These are phyloP conservation scores for Drechslerella stenobrocha DNA, from an alignment of 2,329 filamentous ascomycete species.

Conservation along the genomic window DNA sequence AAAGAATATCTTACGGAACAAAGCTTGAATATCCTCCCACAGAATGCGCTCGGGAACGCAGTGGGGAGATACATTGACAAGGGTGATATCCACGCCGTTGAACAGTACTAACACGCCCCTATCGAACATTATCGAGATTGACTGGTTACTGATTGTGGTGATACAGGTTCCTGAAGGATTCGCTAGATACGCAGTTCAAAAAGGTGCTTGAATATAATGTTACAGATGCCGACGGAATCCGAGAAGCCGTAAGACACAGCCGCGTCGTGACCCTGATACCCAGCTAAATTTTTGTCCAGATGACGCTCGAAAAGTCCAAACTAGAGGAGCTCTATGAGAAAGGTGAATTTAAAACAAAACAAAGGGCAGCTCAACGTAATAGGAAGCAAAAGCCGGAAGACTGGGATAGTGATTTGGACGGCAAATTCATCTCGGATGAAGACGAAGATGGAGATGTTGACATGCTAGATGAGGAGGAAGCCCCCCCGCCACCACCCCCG, in stretches of 20 bases:
- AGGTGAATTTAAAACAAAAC: slow-evolving; percentile 63
- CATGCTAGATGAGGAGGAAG: slow-evolving; percentile 58
- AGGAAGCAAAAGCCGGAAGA: slow-evolving; percentile 70
- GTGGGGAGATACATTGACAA: slow-evolving; percentile 92
- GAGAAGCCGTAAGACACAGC: slow-evolving; percentile 59
- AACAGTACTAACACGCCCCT: slow-evolving; percentile 53
- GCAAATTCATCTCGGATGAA: slow-evolving; percentile 77
- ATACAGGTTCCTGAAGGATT: slow-evolving; percentile 74
- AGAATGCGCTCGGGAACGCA: slow-evolving; percentile 89
- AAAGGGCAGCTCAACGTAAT: slow-evolving; percentile 55
- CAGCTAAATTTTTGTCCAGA: too few relatives aligned
- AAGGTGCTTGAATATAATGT: slow-evolving; percentile 70
- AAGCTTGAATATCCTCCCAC: slow-evolving; percentile 86
- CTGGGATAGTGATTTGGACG: slow-evolving; percentile 91
- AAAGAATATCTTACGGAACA: slow-evolving; percentile 84
- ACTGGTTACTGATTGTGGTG: slow-evolving; percentile 54
- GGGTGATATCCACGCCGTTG: slow-evolving; percentile 73
- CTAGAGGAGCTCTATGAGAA: slow-evolving; percentile 72
- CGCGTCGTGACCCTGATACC: too few relatives aligned
- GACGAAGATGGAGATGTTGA: slow-evolving; percentile 54
- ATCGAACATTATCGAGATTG: slow-evolving; percentile 59
- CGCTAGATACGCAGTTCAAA: slow-evolving; percentile 70
- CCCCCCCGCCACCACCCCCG: slow-evolving; percentile 55
- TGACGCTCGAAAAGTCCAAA: slow-evolving; percentile 71
- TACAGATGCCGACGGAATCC: slow-evolving; percentile 70